A percentile compares a stretch with the other conserved stretches of the same genome.
Evolutionary conservation across 2,329 filamentous ascomycete species (phyloP).

Genomic region (Fusarium secorum): DNA sequence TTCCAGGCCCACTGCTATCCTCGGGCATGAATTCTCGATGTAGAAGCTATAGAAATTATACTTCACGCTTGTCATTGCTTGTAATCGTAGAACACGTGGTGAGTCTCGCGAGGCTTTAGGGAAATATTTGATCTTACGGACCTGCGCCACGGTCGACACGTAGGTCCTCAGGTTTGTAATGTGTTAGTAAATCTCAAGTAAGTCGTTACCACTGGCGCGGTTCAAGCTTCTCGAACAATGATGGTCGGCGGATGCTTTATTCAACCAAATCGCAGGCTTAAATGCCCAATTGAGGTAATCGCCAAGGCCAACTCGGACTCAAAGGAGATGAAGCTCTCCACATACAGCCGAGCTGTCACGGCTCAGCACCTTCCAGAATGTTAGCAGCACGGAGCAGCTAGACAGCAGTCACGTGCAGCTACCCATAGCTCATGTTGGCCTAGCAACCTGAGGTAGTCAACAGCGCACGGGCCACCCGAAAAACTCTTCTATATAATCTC

Average conservation of each 20-base stretch:
- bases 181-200: neutral
- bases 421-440: neutral
- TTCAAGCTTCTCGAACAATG: neutral
- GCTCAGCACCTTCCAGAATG: neutral
- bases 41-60: neutral
- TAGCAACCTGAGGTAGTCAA: neutral
- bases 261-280: neutral
- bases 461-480: neutral
- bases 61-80: constrained; percentile 7
- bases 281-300: neutral
- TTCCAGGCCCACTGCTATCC: neutral
- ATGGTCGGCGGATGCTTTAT: neutral
- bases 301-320: constrained; percentile 6
- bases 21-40: neutral
- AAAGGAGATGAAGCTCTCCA: constrained; percentile 13
- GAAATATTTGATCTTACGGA: neutral
- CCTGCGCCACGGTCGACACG: constrained; percentile 3
- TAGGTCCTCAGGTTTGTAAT: neutral
- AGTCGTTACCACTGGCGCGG: neutral
- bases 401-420: neutral
- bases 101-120: neutral
- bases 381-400: neutral
- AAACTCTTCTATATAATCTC: constrained; percentile 43
- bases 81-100: neutral
- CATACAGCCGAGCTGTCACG: neutral